Evolutionary conservation across 352 stramenopile genomes (phyloP).

Genomic region (Pythium chondricola): DNA sequence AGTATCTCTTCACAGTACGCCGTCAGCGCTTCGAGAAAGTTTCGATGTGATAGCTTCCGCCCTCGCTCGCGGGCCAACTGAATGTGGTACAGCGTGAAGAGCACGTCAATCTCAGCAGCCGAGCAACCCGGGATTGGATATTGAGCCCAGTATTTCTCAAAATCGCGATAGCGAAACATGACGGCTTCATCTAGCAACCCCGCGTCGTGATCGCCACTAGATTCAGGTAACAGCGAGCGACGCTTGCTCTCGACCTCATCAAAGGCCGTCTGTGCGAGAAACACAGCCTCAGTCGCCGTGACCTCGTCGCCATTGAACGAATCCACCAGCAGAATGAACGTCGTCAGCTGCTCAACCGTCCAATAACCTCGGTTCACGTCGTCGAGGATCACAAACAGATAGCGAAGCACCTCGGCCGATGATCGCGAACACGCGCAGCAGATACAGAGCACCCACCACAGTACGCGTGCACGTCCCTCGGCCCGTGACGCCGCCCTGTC

Average conservation of each 20-base stretch:
- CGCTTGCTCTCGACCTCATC: slow-evolving; percentile 1
- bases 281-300: slow-evolving; percentile 2
- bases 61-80: neutral
- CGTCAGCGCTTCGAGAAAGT: neutral
- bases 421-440: slow-evolving; percentile 24
- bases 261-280: slow-evolving; percentile 9
- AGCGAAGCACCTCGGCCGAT: slow-evolving; percentile 26
- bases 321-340: slow-evolving; percentile 12
- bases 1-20: slow-evolving; percentile 12
- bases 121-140: slow-evolving; percentile 8
- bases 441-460: slow-evolving; percentile 27
- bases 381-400: slow-evolving; percentile 42
- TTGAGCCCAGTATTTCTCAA: slow-evolving; percentile 9
- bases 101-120: slow-evolving; percentile 8
- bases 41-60: slow-evolving; percentile 5
- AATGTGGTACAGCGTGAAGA: slow-evolving; percentile 16
- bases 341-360: slow-evolving; percentile 13
- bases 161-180: slow-evolving; percentile 15
- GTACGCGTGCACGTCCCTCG: neutral
- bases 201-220: neutral
- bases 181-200: neutral
- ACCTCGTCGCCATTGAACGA: slow-evolving; percentile 4
- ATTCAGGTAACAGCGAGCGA: neutral
- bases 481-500: neutral
- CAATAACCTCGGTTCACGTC: slow-evolving; percentile 23